These are phyloP conservation scores for Solanum habrochaites DNA, from an alignment of 257 asterid genomes.

Conservation along the genomic window DNA sequence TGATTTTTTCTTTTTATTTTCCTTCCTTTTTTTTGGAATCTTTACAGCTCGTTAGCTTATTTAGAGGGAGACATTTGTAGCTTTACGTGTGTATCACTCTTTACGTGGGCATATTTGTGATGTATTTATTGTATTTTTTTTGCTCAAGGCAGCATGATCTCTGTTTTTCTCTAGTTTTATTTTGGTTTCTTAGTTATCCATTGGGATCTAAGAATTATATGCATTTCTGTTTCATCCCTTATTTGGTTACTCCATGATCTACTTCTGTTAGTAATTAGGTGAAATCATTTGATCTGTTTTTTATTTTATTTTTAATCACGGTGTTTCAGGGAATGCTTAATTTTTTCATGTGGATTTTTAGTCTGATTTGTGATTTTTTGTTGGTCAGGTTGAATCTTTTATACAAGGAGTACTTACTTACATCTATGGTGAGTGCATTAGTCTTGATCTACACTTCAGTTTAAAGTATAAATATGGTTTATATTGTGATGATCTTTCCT, in stretches of 20 bases:
- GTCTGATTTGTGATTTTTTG: conserved; percentile 7
- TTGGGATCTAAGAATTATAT: conserved; percentile 9
- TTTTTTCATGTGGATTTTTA: neutral
- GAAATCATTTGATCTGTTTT: neutral
- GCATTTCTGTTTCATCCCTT: conserved; percentile 1
- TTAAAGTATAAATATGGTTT: neutral
- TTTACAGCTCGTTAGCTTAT: neutral
- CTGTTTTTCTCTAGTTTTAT: neutral
- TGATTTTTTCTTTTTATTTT: neutral
- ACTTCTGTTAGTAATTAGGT: neutral
- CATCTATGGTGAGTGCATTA: conserved; percentile 52
- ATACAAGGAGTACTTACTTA: conserved; percentile 16
- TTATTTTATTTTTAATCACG: neutral
- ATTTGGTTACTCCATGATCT: conserved; percentile 1
- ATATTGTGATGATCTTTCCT: conserved; percentile 7
- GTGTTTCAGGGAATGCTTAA: neutral
- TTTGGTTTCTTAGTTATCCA: neutral
- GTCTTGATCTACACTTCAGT: neutral
- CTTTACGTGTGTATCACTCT: neutral
- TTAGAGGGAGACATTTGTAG: neutral
- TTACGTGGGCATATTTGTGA: neutral
- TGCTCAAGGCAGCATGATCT: neutral
- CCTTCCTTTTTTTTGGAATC: neutral
- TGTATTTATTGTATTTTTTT: neutral
- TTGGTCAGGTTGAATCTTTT: conserved; percentile 32